A percentile compares a stretch with the other conserved stretches of the same genome.
Evolutionary conservation across 73 alveolate genomes (phyloP).

Genomic region (Tetrahymena borealis): DNA sequence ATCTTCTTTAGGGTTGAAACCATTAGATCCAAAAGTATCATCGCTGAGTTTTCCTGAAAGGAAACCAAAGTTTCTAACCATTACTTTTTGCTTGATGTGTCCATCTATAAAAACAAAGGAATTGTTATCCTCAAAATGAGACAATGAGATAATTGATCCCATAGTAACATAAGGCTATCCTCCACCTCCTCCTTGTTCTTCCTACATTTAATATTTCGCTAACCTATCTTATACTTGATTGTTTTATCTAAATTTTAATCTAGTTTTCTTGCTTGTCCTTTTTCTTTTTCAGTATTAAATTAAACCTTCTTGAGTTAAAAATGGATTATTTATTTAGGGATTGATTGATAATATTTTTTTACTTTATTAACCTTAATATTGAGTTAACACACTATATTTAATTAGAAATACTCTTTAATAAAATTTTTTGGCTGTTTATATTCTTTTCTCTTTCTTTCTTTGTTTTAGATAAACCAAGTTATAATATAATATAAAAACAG

Average conservation of each 20-base stretch:
- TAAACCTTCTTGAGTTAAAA: too few species aligned
- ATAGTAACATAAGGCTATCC: not conserved
- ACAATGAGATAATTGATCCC: constrained; percentile 40
- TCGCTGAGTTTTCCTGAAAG: not conserved
- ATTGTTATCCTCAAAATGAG: constrained; percentile 35
- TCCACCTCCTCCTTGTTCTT: not conserved
- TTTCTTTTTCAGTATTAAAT: not conserved
- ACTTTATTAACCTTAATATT: not conserved
- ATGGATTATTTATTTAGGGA: too few species aligned
- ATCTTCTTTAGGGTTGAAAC: not conserved
- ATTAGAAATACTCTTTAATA: not conserved
- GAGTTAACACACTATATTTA: not conserved
- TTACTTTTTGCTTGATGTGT: constrained; percentile 20
- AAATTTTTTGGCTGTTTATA: not conserved
- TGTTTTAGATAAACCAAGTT: too few species aligned
- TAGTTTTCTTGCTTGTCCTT: not conserved
- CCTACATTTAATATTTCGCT: not conserved
- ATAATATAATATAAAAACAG: too few species aligned
- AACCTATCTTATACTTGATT: not conserved
- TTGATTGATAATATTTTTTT: not conserved
- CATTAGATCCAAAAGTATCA: constrained; percentile 23
- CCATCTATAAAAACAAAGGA: constrained; percentile 33
- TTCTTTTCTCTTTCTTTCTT: too few species aligned
- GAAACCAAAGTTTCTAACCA: constrained; percentile 17
- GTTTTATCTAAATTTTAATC: not conserved